Percentiles rank a stretch among this genome's conserved stretches.
phyloP scores from a whole-genome alignment of 306 rosid genomes.

The Hippophae tibetana region DNA sequence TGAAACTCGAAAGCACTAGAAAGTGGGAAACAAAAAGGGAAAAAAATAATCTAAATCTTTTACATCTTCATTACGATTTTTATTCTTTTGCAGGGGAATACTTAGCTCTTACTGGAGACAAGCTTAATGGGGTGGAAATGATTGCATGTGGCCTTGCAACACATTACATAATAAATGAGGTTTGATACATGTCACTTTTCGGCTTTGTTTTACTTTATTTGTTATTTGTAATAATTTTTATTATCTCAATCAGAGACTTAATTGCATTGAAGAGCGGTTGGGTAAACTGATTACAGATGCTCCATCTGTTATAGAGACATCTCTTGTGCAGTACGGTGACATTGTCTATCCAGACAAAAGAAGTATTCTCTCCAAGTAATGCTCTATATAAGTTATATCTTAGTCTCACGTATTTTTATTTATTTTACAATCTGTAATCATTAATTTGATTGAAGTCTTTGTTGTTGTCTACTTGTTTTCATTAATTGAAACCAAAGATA shows the following conservation, averaged over 20 bases:
- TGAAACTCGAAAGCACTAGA: no score
- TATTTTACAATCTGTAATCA: no score
- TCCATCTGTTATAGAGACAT: constrained; percentile 65
- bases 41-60: neutral
- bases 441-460: no score
- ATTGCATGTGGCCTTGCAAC: constrained; percentile 90
- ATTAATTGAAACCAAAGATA: no score
- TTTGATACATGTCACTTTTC: constrained; percentile 26
- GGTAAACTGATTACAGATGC: constrained; percentile 70
- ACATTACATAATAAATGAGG: constrained; percentile 62
- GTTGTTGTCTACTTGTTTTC: no score
- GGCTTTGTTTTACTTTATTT: neutral
- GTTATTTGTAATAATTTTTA: constrained; percentile 10
- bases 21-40: no score
- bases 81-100: constrained; percentile 58
- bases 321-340: constrained; percentile 84
- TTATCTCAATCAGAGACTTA: constrained; percentile 52
- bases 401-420: neutral
- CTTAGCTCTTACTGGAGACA: constrained; percentile 92
- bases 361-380: constrained; percentile 67
- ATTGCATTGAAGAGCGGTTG: constrained; percentile 73
- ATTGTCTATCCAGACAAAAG: constrained; percentile 69
- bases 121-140: constrained; percentile 95
- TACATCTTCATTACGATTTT: neutral
- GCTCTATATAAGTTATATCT: constrained; percentile 23